Evolutionary conservation across 345 rosid genomes (phyloP).

Genomic region (Camelina neglecta): DNA sequence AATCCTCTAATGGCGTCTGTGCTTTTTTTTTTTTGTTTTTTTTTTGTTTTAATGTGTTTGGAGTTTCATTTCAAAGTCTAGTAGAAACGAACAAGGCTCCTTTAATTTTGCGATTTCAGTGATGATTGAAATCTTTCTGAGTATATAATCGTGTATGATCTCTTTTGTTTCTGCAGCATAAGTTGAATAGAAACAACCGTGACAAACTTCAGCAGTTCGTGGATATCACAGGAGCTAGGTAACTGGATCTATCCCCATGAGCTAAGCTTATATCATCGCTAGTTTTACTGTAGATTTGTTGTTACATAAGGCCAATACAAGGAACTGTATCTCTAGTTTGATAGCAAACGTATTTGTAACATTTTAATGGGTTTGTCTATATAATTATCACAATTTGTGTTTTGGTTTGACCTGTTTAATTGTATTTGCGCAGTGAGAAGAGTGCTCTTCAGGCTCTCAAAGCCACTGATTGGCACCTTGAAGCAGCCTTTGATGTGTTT

Average conservation of each 20-base stretch:
- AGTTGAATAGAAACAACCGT: constrained; percentile 79
- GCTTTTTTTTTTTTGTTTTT: constrained; percentile 8
- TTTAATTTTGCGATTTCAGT: constrained; percentile 20
- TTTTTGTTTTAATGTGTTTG: neutral
- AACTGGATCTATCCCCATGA: constrained; percentile 23
- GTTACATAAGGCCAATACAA: neutral
- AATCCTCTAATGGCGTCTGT: constrained; percentile 22
- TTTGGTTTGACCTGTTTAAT: constrained; percentile 1
- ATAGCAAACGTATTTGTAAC: neutral
- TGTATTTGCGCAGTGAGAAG: constrained; percentile 71
- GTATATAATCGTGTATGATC: constrained; percentile 24
- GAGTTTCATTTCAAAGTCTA: neutral
- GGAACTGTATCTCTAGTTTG: neutral
- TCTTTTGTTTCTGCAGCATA: constrained; percentile 54
- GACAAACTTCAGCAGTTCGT: constrained; percentile 94
- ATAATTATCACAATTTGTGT: neutral
- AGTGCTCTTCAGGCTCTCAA: constrained; percentile 82
- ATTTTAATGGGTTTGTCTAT: neutral
- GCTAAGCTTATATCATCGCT: too few species aligned
- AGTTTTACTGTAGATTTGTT: constrained; percentile 19
- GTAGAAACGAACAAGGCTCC: neutral
- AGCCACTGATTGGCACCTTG: constrained; percentile 94
- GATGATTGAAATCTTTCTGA: neutral
- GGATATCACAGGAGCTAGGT: constrained; percentile 89
- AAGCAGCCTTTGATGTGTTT: constrained; percentile 92